Percentiles rank a stretch among this genome's conserved stretches.
Evolutionary conservation across 139 green algal species (phyloP).

Genomic region (Volvox reticuliferus): DNA sequence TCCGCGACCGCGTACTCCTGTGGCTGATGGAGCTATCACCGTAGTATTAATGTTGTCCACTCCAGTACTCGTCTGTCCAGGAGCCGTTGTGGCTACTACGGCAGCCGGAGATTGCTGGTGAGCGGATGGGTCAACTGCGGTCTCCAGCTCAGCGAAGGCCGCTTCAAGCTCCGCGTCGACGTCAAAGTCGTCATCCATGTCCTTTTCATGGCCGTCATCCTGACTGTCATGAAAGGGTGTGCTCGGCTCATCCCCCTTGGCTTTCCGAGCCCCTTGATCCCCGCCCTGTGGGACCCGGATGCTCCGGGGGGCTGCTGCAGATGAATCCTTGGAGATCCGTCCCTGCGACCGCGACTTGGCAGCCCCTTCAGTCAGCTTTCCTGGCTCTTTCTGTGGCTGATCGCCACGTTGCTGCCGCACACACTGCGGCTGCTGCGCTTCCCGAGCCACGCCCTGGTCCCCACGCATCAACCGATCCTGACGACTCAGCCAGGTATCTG

Average conservation of each 20-base stretch:
- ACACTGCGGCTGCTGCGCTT: too few relatives aligned
- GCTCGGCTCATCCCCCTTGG: neutral
- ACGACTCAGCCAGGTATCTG: slow-evolving; percentile 14
- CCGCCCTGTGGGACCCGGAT: too few relatives aligned
- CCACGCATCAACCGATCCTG: neutral
- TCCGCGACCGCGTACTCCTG: neutral
- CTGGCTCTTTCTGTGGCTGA: neutral
- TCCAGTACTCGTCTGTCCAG: neutral
- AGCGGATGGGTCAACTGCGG: neutral
- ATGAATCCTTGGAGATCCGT: neutral
- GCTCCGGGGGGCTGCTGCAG: too few relatives aligned
- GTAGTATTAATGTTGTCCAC: too few relatives aligned
- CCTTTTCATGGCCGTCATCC: neutral
- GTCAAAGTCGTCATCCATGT: neutral
- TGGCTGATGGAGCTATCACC: neutral
- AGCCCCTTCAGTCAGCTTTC: neutral
- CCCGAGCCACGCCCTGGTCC: neutral
- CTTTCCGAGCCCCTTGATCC: too few relatives aligned
- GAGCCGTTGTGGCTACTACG: neutral
- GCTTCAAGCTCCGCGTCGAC: slow-evolving; percentile 22
- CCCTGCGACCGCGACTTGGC: neutral
- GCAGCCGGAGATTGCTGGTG: neutral
- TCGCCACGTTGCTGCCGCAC: neutral
- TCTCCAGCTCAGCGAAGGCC: neutral
- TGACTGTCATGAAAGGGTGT: neutral